Evolutionary conservation across 1,284 basidiomycete species (phyloP).

Genomic region (Chalciporus sp.): DNA sequence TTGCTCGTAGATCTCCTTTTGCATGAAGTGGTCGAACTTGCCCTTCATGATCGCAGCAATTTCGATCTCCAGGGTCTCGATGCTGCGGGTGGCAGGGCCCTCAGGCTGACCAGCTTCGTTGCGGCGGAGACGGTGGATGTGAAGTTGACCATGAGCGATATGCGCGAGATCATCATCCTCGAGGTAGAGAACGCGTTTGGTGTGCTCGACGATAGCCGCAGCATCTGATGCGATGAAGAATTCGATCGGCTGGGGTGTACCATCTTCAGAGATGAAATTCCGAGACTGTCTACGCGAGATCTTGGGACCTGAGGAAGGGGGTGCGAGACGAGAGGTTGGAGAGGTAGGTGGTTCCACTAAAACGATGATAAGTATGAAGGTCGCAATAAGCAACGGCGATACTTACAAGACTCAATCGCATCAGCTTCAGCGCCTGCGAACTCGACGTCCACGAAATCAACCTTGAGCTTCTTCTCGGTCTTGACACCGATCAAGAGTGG

Average conservation of each 20-base stretch:
- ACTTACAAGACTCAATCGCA: constrained; percentile 60
- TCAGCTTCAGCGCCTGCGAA: constrained; percentile 77
- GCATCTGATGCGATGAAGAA: constrained; percentile 99
- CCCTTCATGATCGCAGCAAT: constrained; percentile 99
- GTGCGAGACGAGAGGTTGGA: constrained; percentile 69
- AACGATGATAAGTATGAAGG: constrained; percentile 18
- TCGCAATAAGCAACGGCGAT: background rate
- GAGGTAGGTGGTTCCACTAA: constrained; percentile 54
- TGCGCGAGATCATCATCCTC: constrained; percentile 99
- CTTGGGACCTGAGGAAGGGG: constrained; percentile 76
- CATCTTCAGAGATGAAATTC: constrained; percentile 98
- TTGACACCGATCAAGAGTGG: constrained; percentile 98
- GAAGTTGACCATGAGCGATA: constrained; percentile 94
- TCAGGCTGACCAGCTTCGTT: constrained; percentile 69
- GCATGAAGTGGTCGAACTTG: constrained; percentile 99
- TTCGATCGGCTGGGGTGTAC: constrained; percentile 98
- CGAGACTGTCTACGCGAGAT: constrained; percentile 95
- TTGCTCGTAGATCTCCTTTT: constrained; percentile 99
- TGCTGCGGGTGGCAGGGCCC: constrained; percentile 83
- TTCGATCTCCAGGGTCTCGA: constrained; percentile 99
- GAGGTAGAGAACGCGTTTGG: constrained; percentile 97
- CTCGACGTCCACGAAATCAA: constrained; percentile 99
- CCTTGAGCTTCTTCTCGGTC: constrained; percentile 99
- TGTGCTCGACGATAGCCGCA: constrained; percentile 96
- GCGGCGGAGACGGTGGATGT: constrained; percentile 97